Conservation (phyloP, 495 filamentous ascomycete genomes). For the Penicillium silybi region DNA sequence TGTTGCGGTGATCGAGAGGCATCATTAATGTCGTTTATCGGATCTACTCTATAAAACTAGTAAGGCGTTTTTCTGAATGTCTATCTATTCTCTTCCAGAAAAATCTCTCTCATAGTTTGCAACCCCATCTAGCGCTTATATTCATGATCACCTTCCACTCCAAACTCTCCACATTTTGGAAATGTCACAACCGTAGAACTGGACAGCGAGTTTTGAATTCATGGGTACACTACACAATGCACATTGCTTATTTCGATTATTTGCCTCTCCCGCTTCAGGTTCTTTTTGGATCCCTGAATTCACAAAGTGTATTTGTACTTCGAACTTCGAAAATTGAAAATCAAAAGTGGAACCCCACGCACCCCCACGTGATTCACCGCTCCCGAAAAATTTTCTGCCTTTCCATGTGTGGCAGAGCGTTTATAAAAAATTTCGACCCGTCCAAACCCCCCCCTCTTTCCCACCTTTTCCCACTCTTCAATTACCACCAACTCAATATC, state of each 20-base stretch:
- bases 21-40: no score
- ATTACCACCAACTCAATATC: conserved; percentile 17
- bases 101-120: no score
- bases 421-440: conserved; percentile 32
- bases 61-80: no score
- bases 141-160: no score
- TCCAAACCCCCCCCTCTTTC: conserved; percentile 16
- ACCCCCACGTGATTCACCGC: conserved; percentile 26
- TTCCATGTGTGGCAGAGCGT: conserved; percentile 23
- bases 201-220: not conserved
- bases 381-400: conserved; percentile 27
- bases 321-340: not conserved
- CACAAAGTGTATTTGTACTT: not conserved
- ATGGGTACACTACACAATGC: not conserved
- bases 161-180: not conserved
- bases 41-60: no score
- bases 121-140: no score
- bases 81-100: no score
- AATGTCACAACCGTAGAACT: not conserved
- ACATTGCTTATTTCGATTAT: not conserved
- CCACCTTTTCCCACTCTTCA: conserved; percentile 20
- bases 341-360: not conserved
- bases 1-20: conserved; percentile 28
- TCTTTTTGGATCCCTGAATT: not conserved
- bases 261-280: not conserved